Conservation (phyloP, 352 stramenopile genomes). For the Aphanomyces cochlioides region DNA sequence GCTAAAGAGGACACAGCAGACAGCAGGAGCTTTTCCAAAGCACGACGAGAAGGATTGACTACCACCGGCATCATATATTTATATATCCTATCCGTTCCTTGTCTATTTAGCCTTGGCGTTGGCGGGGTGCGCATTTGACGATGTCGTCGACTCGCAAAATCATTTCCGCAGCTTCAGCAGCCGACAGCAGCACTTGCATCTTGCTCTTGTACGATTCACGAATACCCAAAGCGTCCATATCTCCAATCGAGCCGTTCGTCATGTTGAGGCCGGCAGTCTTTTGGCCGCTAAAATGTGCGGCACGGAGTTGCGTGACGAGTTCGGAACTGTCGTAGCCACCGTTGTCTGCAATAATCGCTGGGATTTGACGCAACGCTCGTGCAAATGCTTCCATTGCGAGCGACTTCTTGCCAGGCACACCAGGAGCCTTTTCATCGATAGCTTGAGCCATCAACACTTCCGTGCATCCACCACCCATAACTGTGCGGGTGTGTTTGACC, state of each 20-base stretch:
- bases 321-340: constrained; percentile 98
- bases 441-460: constrained; percentile 96
- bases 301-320: constrained; percentile 94
- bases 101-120: constrained; percentile 42
- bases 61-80: background rate
- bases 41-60: no score
- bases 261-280: constrained; percentile 96
- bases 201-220: constrained; percentile 96
- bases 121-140: constrained; percentile 92
- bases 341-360: constrained; percentile 99
- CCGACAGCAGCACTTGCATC: constrained; percentile 96
- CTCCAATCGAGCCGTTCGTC: constrained; percentile 90
- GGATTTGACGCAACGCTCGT: constrained; percentile 93
- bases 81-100: constrained; percentile 9
- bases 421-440: constrained; percentile 87
- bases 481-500: constrained; percentile 93
- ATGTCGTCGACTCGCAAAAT: constrained; percentile 99
- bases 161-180: constrained; percentile 98
- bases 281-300: constrained; percentile 90
- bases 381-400: constrained; percentile 98
- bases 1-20: no score
- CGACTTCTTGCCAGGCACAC: constrained; percentile 95
- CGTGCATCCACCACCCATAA: constrained; percentile 96
- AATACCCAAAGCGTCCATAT: constrained; percentile 98
- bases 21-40: no score